Evolutionary conservation across 495 filamentous ascomycete species (phyloP).

Genomic region (Darksidea phi): DNA sequence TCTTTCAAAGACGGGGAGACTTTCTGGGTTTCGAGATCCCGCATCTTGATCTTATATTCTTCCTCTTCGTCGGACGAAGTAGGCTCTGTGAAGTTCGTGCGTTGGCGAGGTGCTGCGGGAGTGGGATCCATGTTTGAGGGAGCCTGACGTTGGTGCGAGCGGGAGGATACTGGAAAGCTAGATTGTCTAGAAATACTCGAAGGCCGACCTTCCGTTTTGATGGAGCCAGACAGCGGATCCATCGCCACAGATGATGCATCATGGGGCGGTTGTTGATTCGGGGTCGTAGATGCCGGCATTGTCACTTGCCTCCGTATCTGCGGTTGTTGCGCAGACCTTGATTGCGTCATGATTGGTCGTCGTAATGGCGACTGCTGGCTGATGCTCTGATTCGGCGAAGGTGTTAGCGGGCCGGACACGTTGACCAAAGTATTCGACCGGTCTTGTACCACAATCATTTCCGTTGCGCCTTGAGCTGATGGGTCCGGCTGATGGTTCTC

Average conservation of each 20-base stretch:
- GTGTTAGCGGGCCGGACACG: not conserved
- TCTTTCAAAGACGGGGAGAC: conserved; percentile 12
- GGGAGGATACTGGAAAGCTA: conserved; percentile 16
- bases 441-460: conserved; percentile 12
- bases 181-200: not conserved
- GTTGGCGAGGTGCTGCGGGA: conserved; percentile 9
- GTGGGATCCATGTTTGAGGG: conserved; percentile 27
- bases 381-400: not conserved
- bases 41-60: conserved; percentile 16
- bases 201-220: not conserved
- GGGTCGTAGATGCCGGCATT: not conserved
- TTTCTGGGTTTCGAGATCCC: conserved; percentile 22
- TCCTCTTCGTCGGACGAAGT: conserved; percentile 10
- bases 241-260: not conserved
- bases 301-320: conserved; percentile 3
- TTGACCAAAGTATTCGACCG: not conserved
- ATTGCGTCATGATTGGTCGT: not conserved
- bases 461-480: conserved; percentile 1
- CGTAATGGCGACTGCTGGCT: not conserved
- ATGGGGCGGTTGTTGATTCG: not conserved
- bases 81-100: not conserved
- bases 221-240: conserved; percentile 21
- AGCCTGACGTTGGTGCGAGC: conserved; percentile 1
- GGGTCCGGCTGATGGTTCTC: conserved; percentile 8
- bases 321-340: conserved; percentile 9